Base-by-base conservation (phyloP, 2,329 filamentous ascomycete genomes). In the Calonectria crousiana region DNA sequence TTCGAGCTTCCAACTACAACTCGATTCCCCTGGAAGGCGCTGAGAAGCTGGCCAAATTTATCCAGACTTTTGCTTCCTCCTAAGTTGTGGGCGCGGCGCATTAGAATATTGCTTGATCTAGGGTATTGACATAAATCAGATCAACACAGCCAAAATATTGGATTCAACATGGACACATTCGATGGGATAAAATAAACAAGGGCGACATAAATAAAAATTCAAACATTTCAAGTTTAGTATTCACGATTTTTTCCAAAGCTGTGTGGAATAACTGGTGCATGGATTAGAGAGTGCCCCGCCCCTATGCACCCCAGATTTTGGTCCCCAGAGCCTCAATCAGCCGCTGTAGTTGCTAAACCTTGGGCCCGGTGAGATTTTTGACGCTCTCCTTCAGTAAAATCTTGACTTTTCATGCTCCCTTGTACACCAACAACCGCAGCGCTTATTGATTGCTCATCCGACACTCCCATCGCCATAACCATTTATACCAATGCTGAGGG, bases 1-100 rank as follows among this genome's bases (percentile, higher is more conserved):
- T 98, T 75, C 91, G 96, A 18, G 93, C 93, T 26, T 94, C 91
- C 84, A 98, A 97, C 83, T 98, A 98, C 87, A 98, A 98, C 85
- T 94, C 95, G 2, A 93, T 98, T 52, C 85, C 93, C 0, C 82
- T 93, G 0, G 90, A 91, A 51, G 93, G 91, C 0, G 93, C 92
- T 0, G 87, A 94, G 84, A 93, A 93, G 84, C 87, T 96, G 58
- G 92, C 90, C 60, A 84, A 86, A 34, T 95, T 94, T 76, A 89
- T 95, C 67, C 81, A 86, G 14, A 81, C 84, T 0, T 92, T 92
- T 82, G 90, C 90, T 34, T 74, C 76, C 14, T 70, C 72, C 65
- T 70, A 70, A 41, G 4, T 32, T 26, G 52, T 14, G 23, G 14
- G 49, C 41, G 36, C 41, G 44, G 51, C n/a, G 49, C n/a, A 65